phyloP scores from a whole-genome alignment of 345 rosid genomes.

The Populus pruinosa region DNA sequence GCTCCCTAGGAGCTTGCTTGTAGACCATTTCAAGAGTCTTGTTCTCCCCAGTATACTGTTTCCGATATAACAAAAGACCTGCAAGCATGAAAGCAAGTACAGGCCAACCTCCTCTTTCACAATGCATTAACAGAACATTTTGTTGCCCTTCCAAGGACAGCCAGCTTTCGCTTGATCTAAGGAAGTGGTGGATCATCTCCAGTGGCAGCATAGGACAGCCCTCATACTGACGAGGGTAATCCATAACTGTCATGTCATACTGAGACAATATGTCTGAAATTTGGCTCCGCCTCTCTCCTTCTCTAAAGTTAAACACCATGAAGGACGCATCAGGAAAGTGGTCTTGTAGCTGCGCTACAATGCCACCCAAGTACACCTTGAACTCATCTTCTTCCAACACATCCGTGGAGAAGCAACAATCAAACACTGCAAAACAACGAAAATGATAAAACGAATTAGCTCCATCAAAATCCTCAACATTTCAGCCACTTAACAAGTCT shows the following conservation, averaged over 20 bases:
- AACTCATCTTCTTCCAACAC: conserved; percentile 91
- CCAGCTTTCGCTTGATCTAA: conserved; percentile 95
- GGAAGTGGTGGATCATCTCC: conserved; percentile 93
- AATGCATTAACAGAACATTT: conserved; percentile 90
- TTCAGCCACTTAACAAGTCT: background rate
- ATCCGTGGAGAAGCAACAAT: conserved; percentile 96
- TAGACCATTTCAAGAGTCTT: conserved; percentile 98
- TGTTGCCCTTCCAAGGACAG: conserved; percentile 88
- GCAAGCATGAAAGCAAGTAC: conserved; percentile 97
- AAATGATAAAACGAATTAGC: no score
- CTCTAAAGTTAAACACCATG: conserved; percentile 97
- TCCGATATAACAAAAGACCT: conserved; percentile 75
- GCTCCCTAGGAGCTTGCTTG: conserved; percentile 95
- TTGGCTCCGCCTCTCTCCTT: conserved; percentile 89
- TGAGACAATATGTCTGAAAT: conserved; percentile 78
- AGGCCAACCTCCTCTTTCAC: conserved; percentile 98
- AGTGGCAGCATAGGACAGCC: conserved; percentile 81
- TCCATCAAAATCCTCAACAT: no score
- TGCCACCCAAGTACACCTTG: conserved; percentile 87
- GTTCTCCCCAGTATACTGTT: conserved; percentile 87
- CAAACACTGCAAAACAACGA: conserved; percentile 65
- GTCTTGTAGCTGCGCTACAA: conserved; percentile 91
- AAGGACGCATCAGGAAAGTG: conserved; percentile 91
- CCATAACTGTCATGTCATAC: conserved; percentile 98
- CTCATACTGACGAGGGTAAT: conserved; percentile 90